Percentiles rank a stretch among this genome's conserved stretches.
phyloP scores from a whole-genome alignment of 805 yeast species.

The Huiozyma sinensis region DNA sequence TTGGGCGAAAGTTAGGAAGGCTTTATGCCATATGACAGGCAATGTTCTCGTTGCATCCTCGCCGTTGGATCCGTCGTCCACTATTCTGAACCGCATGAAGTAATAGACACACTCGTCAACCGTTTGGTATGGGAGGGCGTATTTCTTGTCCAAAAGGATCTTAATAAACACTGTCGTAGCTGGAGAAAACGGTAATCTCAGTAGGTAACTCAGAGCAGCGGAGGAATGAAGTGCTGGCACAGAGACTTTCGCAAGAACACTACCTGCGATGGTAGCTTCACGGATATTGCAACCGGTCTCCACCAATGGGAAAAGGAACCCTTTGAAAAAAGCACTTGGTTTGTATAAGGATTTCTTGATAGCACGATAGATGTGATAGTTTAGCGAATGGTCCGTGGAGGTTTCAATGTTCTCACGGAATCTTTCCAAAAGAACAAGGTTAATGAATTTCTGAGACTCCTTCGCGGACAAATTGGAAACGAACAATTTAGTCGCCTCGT shows the following conservation, averaged over 20 bases:
- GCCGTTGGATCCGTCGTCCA: constrained; percentile 34
- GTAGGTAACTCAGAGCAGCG: constrained; percentile 79
- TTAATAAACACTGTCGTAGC: constrained; percentile 85
- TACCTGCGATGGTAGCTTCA: constrained; percentile 92
- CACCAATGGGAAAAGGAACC: constrained; percentile 83
- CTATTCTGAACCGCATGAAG: constrained; percentile 78
- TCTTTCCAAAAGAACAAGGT: constrained; percentile 54
- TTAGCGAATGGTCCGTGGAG: constrained; percentile 64
- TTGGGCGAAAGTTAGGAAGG: constrained; percentile 88
- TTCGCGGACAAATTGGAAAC: constrained; percentile 80
- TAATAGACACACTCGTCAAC: constrained; percentile 89
- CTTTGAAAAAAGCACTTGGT: constrained; percentile 96
- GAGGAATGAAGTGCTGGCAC: constrained; percentile 94
- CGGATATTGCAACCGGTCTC: constrained; percentile 82
- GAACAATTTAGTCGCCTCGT: constrained; percentile 89
- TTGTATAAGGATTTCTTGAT: constrained; percentile 87
- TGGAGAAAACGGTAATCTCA: constrained; percentile 76
- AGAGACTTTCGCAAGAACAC: constrained; percentile 79
- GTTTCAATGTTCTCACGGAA: constrained; percentile 63
- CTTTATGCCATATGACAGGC: constrained; percentile 97
- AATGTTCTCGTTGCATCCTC: constrained; percentile 38
- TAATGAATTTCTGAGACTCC: constrained; percentile 81
- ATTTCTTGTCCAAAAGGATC: constrained; percentile 83
- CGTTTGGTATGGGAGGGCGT: constrained; percentile 94
- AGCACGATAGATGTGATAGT: constrained; percentile 88